Evolutionary conservation across 2,329 filamentous ascomycete genomes (phyloP).

Genomic region (Dothidotthia symphoricarpi): DNA sequence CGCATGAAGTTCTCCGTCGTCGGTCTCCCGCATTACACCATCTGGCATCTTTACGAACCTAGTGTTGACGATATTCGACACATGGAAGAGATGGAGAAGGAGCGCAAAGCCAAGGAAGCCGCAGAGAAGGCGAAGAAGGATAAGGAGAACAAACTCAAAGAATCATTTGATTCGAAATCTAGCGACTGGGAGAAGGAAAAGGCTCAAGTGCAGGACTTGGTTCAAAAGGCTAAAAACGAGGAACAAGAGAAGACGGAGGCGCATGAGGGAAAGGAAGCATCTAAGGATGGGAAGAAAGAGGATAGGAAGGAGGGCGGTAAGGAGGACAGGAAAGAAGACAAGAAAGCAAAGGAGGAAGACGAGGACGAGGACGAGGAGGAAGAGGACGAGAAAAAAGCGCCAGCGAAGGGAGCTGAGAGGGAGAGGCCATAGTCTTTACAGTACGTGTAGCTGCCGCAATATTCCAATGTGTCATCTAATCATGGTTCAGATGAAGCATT

Average conservation of each 20-base stretch:
- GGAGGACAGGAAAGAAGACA: slow-evolving; percentile 34
- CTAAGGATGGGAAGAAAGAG: slow-evolving; percentile 53
- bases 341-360: slow-evolving; percentile 36
- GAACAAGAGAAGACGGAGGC: slow-evolving; percentile 35
- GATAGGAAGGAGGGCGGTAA: slow-evolving; percentile 54
- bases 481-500: background rate
- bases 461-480: background rate
- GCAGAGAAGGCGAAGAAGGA: slow-evolving; percentile 75
- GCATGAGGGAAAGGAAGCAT: slow-evolving; percentile 44
- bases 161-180: slow-evolving; percentile 73
- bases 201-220: slow-evolving; percentile 68
- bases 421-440: slow-evolving; percentile 13
- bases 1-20: slow-evolving; percentile 95
- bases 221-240: slow-evolving; percentile 54
- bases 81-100: slow-evolving; percentile 98
- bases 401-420: slow-evolving; percentile 9
- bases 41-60: slow-evolving; percentile 99
- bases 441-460: slow-evolving; percentile 11
- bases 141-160: slow-evolving; percentile 73
- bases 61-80: slow-evolving; percentile 95
- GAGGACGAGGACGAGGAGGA: slow-evolving; percentile 34
- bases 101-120: slow-evolving; percentile 73
- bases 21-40: slow-evolving; percentile 93
- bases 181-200: slow-evolving; percentile 91
- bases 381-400: slow-evolving; percentile 37